These are phyloP conservation scores for Bodo saltans DNA, from an alignment of 78 protist species.

Conservation along the genomic window DNA sequence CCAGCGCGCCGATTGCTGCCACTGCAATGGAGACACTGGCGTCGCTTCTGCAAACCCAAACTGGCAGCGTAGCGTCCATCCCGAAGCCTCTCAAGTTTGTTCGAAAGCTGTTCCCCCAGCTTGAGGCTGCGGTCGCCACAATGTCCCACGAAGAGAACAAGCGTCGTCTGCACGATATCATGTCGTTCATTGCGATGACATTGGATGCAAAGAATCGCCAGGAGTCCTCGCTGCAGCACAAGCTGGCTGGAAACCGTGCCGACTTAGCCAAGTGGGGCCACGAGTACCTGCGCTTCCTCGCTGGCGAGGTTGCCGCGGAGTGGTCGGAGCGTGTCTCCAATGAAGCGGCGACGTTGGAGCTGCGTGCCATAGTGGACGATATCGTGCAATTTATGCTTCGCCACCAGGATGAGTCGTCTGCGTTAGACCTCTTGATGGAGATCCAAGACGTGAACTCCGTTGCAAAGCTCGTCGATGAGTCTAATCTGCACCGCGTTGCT, in stretches of 20 bases:
- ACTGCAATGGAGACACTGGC: constrained; percentile 53
- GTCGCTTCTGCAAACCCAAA: constrained; percentile 66
- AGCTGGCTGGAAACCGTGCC: constrained; percentile 63
- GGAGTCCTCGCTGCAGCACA: constrained; percentile 44
- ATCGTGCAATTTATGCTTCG: constrained; percentile 81
- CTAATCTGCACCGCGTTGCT: constrained; percentile 69
- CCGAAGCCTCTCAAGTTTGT: constrained; percentile 97
- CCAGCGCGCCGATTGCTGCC: constrained; percentile 20
- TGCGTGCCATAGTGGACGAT: constrained; percentile 49
- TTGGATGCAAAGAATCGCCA: constrained; percentile 45
- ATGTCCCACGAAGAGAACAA: constrained; percentile 22
- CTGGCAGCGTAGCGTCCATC: constrained; percentile 90
- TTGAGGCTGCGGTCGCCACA: constrained; percentile 36
- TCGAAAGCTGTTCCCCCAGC: constrained; percentile 64
- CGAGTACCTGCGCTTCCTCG: constrained; percentile 78
- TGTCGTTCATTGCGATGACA: constrained; percentile 89
- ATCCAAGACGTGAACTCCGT: constrained; percentile 43
- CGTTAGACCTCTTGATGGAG: constrained; percentile 90
- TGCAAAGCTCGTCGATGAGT: constrained; percentile 48
- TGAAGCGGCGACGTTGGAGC: constrained; percentile 6
- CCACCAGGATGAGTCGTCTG: constrained; percentile 91
- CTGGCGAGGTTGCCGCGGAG: constrained; percentile 72
- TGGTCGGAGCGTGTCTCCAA: constrained; percentile 33
- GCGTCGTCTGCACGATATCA: constrained; percentile 70
- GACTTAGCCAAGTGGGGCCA: constrained; percentile 90